Conservation (phyloP, 2,329 filamentous ascomycete genomes). For the Hymenoscyphus scutula region DNA sequence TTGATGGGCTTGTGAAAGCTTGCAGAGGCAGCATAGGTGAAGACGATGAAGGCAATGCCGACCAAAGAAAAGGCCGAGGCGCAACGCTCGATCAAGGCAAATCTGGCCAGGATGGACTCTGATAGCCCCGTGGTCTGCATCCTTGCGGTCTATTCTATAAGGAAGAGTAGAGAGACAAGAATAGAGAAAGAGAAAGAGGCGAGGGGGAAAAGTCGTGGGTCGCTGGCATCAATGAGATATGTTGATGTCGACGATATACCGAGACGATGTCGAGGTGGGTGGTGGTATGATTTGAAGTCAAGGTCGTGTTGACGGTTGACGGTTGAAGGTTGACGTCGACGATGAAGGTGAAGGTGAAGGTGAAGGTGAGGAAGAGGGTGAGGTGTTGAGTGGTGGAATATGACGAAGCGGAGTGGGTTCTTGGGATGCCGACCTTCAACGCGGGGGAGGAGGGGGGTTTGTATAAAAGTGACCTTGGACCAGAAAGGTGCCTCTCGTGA, state of each 20-base stretch:
- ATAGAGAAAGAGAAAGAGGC: neutral
- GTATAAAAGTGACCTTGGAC: neutral
- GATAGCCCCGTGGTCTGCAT: neutral
- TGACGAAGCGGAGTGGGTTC: neutral
- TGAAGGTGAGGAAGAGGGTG: too few relatives aligned
- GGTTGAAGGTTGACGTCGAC: too few relatives aligned
- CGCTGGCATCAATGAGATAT: neutral
- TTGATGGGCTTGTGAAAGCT: conserved; percentile 86
- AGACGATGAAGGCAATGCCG: conserved; percentile 69
- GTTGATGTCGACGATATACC: neutral
- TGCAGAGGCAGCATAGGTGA: conserved; percentile 55
- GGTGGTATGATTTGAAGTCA: neutral
- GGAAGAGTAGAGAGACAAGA: too few relatives aligned
- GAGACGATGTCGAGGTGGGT: neutral
- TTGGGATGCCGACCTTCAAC: neutral
- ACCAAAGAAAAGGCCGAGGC: conserved; percentile 69
- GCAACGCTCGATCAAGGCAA: conserved; percentile 63
- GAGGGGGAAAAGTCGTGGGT: neutral
- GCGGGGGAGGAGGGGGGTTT: neutral
- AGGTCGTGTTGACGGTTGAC: neutral
- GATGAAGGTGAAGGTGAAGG: too few relatives aligned
- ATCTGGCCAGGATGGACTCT: neutral
- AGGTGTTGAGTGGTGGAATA: neutral
- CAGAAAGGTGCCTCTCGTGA: neutral
- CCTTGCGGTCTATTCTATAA: neutral